Evolutionary conservation across 208 protist species (phyloP), one percentile per base, ranked within the genome.

Genomic region (Trypanosoma theileri): DNA sequence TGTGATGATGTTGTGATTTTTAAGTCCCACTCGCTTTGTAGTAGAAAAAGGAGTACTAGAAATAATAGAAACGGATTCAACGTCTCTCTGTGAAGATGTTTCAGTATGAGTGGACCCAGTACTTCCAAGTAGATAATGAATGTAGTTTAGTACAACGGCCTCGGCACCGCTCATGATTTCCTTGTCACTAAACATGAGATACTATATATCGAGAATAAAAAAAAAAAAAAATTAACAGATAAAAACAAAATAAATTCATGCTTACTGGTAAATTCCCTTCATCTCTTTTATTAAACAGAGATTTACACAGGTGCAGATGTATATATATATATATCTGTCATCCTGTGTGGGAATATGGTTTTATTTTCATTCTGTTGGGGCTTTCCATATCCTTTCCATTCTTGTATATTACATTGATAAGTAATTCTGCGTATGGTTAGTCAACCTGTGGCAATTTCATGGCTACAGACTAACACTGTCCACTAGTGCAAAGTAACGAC

Each of bases 151-250:
- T 40, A 70, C 56, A 54, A 76, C 45, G 22, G 71, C 64, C 57
- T 76, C 71, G 4, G 63, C 58, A n/a, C 57, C 63, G 4, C 35
- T 28, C 56, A 59, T 55, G 7, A 76, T 31, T 19, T 76, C 71
- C 19, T 41, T 26, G 26, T 70, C 57, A 24, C 42, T 64, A 4
- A 69, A 19, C 55, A 75, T 67, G 12, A 9, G 19, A 31, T 3
- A 48, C 16, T 35, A 35, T 35, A 35, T 35, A 35, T 12, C 50
- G 46, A 28, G 28, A 63, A 55, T 64, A 52, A 56, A 45, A 70
- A 17, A 46, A 59, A 61, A 42, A 54, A 22, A 53, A 41, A 26
- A 35, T 48, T 48, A n/a, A 48, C 16, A 48, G 44, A n/a, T 3
- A n/a, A 11, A 2, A 48, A n/a, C 11, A 48, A 35, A 35, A 35